phyloP scores from a whole-genome alignment of 768 basidiomycete species.

The Hericium coralloides region DNA sequence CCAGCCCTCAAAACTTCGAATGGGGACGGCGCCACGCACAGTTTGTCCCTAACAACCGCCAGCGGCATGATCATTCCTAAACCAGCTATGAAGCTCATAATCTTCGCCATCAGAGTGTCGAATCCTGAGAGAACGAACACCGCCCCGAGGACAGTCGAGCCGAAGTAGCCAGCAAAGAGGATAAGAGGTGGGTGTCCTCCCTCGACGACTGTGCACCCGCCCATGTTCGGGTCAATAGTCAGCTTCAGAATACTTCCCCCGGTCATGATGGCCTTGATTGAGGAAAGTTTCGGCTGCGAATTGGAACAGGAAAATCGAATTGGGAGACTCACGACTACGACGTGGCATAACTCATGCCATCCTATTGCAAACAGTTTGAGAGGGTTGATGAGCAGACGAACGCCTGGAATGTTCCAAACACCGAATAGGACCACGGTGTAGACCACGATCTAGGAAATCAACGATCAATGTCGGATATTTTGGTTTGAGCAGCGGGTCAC shows the following conservation, averaged over 20 bases:
- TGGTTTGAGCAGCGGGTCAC: conserved; percentile 20
- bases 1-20: not conserved
- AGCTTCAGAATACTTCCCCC: conserved; percentile 73
- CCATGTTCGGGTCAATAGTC: conserved; percentile 78
- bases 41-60: conserved; percentile 79
- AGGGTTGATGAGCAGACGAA: conserved; percentile 70
- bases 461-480: not conserved
- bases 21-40: conserved; percentile 41
- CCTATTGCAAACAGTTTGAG: conserved; percentile 85
- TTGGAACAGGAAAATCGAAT: not conserved
- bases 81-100: conserved; percentile 85
- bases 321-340: conserved; percentile 49
- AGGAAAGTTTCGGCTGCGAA: not conserved
- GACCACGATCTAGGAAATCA: conserved; percentile 54
- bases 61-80: conserved; percentile 82
- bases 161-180: conserved; percentile 73
- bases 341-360: conserved; percentile 84
- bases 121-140: conserved; percentile 79
- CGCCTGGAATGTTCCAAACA: conserved; percentile 80
- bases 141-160: conserved; percentile 74
- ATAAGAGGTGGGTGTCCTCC: conserved; percentile 68
- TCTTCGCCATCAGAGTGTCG: conserved; percentile 85
- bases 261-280: conserved; percentile 57
- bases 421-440: conserved; percentile 83
- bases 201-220: conserved; percentile 69